Evolutionary conservation across 2,329 filamentous ascomycete species (phyloP), one percentile per base, ranked within the genome.

Genomic region (Aureobasidium subglaciale): DNA sequence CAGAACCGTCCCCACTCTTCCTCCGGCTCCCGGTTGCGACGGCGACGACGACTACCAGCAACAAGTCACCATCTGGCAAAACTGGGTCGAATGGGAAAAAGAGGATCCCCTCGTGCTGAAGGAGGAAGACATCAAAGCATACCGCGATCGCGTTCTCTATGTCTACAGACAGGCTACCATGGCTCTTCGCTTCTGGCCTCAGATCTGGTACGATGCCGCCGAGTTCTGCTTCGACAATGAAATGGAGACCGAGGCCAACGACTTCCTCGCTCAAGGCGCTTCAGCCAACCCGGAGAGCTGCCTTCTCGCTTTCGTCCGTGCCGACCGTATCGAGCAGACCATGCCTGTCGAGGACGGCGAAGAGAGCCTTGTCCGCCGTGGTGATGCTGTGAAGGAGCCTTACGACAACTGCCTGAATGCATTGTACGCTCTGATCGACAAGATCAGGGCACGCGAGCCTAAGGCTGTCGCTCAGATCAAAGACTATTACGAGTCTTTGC

Each of bases 21-120:
- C 92, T 2, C 92, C 93, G 6, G 84, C 87, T 5, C 83, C 84
- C 41, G 92, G 91, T 1, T 96, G 90, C 64, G 87, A 93, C 53
- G 93, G 93, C 2, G 84, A 95, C 59, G 79, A 85, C 22, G 90
- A 96, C 60, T 99, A 88, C 67, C 76, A 82, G 61, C 81, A 86
- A 46, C 95, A 99, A 70, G 85, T 96, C 42, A 83, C 88, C 45
- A 77, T 93, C 25, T 99, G 93, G 93, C 90, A 90, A 68, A 85
- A 82, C 61, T 99, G 95, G 93, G 87, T 99, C 61, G 78, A 85
- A 4, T 99, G 91, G 90, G 93, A 99, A 71, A 95, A 92, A 71
- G 86, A 88, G 16, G 93, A 99, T 66, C 90, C 90, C 1, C 76
- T 99, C 3, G 88, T 95, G 22, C 75, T 97, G 53, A 88, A 88